These are phyloP conservation scores for Chlorella variabilis DNA, from an alignment of 163 green algal genomes.

Conservation along the genomic window DNA sequence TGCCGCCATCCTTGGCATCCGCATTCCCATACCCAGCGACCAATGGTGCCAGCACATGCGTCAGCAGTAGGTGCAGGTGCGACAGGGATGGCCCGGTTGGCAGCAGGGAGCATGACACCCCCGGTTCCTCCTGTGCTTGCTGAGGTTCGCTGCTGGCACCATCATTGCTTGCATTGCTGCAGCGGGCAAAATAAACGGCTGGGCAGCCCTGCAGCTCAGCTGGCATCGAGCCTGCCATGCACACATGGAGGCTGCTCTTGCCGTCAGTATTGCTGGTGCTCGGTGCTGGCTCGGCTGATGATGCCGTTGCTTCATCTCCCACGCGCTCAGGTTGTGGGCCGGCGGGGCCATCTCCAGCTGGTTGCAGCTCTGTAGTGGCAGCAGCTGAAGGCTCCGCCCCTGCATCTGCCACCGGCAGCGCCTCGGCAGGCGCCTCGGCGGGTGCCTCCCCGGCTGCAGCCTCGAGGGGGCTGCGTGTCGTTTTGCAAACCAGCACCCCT, in stretches of 20 bases:
- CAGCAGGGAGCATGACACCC: slow-evolving; percentile 5
- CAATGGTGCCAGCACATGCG: slow-evolving; percentile 14
- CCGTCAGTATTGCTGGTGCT: not conserved
- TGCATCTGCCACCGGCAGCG: no score
- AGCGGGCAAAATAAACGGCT: slow-evolving; percentile 1
- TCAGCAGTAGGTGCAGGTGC: slow-evolving; percentile 14
- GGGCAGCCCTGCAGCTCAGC: not conserved
- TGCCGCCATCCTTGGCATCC: not conserved
- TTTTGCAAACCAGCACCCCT: not conserved
- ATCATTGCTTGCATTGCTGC: not conserved
- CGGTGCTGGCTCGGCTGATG: no score
- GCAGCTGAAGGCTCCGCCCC: no score
- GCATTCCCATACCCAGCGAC: no score
- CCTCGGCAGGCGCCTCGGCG: not conserved
- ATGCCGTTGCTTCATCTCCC: no score
- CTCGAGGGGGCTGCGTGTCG: not conserved
- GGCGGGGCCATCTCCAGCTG: no score
- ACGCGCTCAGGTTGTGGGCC: no score
- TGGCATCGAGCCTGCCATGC: not conserved
- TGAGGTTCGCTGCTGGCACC: not conserved
- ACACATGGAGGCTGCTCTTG: not conserved
- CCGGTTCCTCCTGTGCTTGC: not conserved
- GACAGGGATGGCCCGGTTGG: slow-evolving; percentile 5
- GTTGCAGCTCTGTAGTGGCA: no score
- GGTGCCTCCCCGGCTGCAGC: not conserved